Evolutionary conservation across 2,329 filamentous ascomycete genomes (phyloP).

Genomic region (Claviceps sp.): DNA sequence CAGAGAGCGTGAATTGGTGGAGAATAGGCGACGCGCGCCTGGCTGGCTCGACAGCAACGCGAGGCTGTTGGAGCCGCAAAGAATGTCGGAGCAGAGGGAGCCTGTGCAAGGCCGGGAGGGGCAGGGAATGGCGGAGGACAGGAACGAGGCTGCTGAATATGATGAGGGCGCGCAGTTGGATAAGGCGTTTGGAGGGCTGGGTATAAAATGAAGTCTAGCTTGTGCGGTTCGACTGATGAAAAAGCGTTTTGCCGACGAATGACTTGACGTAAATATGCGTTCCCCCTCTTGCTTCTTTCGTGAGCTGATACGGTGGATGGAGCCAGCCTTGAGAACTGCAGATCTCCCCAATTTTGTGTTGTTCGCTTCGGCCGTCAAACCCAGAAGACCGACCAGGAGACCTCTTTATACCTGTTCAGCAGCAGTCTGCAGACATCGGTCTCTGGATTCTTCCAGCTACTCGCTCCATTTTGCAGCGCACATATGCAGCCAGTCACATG

Average conservation of each 20-base stretch:
- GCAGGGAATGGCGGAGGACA: conserved; percentile 7
- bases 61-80: conserved; percentile 55
- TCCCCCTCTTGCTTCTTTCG: neutral
- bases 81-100: conserved; percentile 21
- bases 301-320: neutral
- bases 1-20: conserved; percentile 52
- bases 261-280: neutral
- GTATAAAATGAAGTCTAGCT: conserved; percentile 14
- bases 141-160: conserved; percentile 9
- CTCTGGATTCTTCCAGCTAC: no score
- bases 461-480: no score
- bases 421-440: no score
- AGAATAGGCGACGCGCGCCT: conserved; percentile 67
- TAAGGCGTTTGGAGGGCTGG: conserved; percentile 40
- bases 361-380: neutral
- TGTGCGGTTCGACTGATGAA: neutral
- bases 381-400: no score
- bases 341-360: no score
- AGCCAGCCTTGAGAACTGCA: neutral
- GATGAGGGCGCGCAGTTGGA: conserved; percentile 45
- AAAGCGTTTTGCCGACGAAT: neutral
- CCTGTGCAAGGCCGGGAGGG: neutral
- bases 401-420: no score
- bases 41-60: conserved; percentile 70
- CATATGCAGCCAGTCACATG: no score